Base-by-base conservation (phyloP, 371 early-diverging fungal genomes). In the Rhizopus sp. region DNA sequence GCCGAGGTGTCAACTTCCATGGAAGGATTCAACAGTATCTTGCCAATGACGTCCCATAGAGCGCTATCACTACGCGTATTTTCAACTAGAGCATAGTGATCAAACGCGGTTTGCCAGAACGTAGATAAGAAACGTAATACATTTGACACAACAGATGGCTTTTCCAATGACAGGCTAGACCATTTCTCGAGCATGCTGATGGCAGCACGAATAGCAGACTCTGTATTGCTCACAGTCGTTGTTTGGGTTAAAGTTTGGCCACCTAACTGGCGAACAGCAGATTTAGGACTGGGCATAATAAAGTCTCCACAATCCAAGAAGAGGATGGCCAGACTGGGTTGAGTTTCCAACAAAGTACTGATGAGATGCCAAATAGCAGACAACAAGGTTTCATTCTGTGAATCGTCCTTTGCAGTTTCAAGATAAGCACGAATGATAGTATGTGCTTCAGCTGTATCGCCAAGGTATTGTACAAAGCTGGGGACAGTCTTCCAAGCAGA, bases 211-310 rank as follows among this genome's bases (percentile, higher is more conserved):
- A 72, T 61, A 10, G 79, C 79, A 29, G 78, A 75, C 16, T 69
- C 72, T 0, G 63, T 58, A 4, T 31, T 29, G 6, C 33, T 16
- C 5, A 53, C 23, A n/a, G 54, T 42, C 15, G 50, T 32, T 15
- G 55, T 48, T 10, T 15, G 17, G 35, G 30, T 9, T 29, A 57
- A 3, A 33, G 52, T 39, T 10, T 80, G 65, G 10, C 87, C 86
- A 4, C 70, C 71, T 2, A 71, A 73, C 39, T 77, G 74, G 46
- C 84, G 82, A 44, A 63, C 63, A 6, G 78, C 72, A 6, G 79
- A 73, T 44, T 78, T 78, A 5, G 79, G 79, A 46, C 79, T 78
- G 4, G 79, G 79, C 76, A 78, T 68, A 41, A 78, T 70, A 6
- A 65, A 66, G 51, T 78, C 79, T n/a, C 74, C 72, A 53, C 79